These are phyloP conservation scores for Chenopodium album DNA, from an alignment of 148 eudicot species.

Conservation along the genomic window DNA sequence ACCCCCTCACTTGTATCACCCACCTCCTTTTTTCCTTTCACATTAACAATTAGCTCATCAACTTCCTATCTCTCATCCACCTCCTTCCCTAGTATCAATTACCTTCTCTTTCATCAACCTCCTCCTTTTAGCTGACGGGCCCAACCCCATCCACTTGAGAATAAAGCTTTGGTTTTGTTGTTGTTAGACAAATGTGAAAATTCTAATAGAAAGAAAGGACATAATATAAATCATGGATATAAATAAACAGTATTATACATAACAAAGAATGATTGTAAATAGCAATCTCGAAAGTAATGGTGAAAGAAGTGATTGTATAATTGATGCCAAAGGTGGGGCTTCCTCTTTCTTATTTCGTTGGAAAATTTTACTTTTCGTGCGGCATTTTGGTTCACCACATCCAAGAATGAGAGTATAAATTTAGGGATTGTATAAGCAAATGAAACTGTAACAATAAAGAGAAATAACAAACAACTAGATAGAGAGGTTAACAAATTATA, in stretches of 20 bases:
- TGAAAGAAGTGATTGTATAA: background rate
- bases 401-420: background rate
- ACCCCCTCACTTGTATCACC: too few species aligned
- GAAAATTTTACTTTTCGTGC: background rate
- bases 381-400: background rate
- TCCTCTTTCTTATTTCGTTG: background rate
- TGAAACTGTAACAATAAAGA: background rate
- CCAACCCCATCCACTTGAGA: too few species aligned
- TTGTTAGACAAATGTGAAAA: background rate
- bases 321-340: background rate
- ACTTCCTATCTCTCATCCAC: too few species aligned
- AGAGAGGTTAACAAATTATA: background rate
- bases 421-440: background rate
- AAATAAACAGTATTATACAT: background rate
- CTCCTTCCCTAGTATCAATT: too few species aligned
- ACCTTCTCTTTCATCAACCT: too few species aligned
- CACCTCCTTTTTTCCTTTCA: too few species aligned
- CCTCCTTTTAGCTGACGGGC: too few species aligned
- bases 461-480: background rate
- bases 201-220: background rate
- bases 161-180: too few species aligned
- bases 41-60: too few species aligned
- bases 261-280: background rate
- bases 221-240: background rate
- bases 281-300: background rate